A percentile compares a stretch with the other conserved stretches of the same genome.
Conservation (phyloP, 192 early-diverging fungal species). For the Spizellomyces punctatus region DNA sequence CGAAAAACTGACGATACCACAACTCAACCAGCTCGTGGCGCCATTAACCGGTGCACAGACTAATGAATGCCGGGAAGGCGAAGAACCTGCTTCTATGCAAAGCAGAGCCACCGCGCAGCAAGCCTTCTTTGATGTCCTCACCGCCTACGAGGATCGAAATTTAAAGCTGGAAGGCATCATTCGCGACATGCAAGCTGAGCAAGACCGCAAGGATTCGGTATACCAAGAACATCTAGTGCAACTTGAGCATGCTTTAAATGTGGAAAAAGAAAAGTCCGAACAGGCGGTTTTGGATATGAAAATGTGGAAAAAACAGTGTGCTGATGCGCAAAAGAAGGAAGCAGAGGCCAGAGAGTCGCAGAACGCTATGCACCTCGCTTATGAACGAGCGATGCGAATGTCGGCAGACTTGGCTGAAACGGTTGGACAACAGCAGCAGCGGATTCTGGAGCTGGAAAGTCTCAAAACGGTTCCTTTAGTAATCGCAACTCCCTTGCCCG, state of each 20-base stretch:
- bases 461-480: not conserved
- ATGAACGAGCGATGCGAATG: constrained; percentile 6
- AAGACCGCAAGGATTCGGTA: not conserved
- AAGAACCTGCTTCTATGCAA: too few species aligned
- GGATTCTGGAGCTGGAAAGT: not conserved
- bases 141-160: not conserved
- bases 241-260: not conserved
- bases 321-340: not conserved
- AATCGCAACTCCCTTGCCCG: not conserved
- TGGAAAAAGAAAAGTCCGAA: not conserved
- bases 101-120: too few species aligned
- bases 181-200: not conserved
- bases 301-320: not conserved
- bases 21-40: too few species aligned
- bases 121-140: not conserved
- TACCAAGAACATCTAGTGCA: not conserved
- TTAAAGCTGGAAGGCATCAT: not conserved
- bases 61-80: too few species aligned
- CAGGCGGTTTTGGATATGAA: not conserved
- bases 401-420: constrained; percentile 4
- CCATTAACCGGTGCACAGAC: too few species aligned
- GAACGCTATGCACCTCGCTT: not conserved
- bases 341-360: not conserved
- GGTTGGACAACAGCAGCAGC: not conserved
- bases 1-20: too few species aligned